These are phyloP conservation scores for Leccinum subrobustum DNA, from an alignment of 1,284 basidiomycete genomes.

Conservation along the genomic window DNA sequence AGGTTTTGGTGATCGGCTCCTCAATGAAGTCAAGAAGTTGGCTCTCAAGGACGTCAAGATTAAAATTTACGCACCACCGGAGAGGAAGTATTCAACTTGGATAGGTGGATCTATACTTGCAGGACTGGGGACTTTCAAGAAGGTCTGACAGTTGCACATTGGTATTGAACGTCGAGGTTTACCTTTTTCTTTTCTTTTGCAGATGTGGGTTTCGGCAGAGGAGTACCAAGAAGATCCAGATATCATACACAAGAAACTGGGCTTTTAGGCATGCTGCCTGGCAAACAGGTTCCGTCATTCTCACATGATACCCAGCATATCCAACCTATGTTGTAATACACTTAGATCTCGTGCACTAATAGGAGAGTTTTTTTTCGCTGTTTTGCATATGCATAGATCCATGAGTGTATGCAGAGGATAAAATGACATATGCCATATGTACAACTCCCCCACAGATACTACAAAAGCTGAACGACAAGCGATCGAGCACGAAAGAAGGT, in stretches of 20 bases:
- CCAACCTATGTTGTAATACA: constrained; percentile 32
- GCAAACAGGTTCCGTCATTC: constrained; percentile 14
- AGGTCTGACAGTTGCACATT: constrained; percentile 53
- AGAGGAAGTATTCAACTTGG: constrained; percentile 99
- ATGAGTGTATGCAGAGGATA: constrained; percentile 35
- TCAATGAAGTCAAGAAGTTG: constrained; percentile 95
- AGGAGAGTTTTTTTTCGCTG: constrained; percentile 29
- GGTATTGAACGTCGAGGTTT: constrained; percentile 7
- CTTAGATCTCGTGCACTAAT: constrained; percentile 33
- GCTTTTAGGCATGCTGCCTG: constrained; percentile 48
- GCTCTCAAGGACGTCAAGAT: constrained; percentile 98
- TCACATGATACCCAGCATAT: constrained; percentile 34
- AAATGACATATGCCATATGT: constrained; percentile 42
- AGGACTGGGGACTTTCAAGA: constrained; percentile 96
- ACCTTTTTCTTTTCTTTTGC: constrained; percentile 3
- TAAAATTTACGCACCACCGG: constrained; percentile 99
- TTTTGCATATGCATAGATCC: constrained; percentile 46
- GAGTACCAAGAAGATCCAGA: constrained; percentile 99
- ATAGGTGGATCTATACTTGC: constrained; percentile 97
- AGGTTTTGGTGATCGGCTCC: constrained; percentile 95
- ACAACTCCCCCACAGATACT: constrained; percentile 41
- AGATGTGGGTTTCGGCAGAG: constrained; percentile 99
- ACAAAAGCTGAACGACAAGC: constrained; percentile 38
- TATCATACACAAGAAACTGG: constrained; percentile 91
- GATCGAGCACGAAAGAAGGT: constrained; percentile 35